These are phyloP conservation scores for Collybiopsis luxurians DNA, from an alignment of 768 basidiomycete species.

Conservation along the genomic window DNA sequence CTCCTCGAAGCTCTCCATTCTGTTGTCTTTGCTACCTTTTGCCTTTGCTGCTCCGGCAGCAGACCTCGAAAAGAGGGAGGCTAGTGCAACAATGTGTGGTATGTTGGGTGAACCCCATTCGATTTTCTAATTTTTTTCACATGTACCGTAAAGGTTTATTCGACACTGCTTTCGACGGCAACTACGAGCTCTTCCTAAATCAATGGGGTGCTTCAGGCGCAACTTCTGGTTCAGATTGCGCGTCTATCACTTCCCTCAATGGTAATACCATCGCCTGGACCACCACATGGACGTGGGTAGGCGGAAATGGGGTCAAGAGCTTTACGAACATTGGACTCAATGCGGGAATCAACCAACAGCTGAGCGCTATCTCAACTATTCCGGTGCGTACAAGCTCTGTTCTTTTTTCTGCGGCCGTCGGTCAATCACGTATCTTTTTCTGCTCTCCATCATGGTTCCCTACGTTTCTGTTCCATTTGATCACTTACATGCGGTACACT, in stretches of 20 bases:
- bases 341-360: constrained; percentile 46
- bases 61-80: constrained; percentile 39
- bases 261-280: constrained; percentile 34
- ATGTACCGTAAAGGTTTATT: constrained; percentile 41
- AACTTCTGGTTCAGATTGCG: constrained; percentile 38
- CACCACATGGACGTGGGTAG: constrained; percentile 41
- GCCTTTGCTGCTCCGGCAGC: constrained; percentile 12
- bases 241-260: constrained; percentile 28
- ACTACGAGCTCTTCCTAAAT: constrained; percentile 50
- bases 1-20: constrained; percentile 22
- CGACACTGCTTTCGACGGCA: constrained; percentile 42
- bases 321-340: constrained; percentile 58
- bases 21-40: constrained; percentile 17
- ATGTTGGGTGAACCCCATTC: background rate
- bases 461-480: background rate
- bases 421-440: background rate
- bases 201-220: constrained; percentile 37
- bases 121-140: background rate
- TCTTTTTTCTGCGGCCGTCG: background rate
- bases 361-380: constrained; percentile 53
- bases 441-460: background rate
- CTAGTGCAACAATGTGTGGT: constrained; percentile 1
- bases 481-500: background rate
- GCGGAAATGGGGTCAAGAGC: constrained; percentile 55
- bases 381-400: constrained; percentile 36